Conservation (phyloP, 1,284 basidiomycete genomes). For the Volvariella volvacea region DNA sequence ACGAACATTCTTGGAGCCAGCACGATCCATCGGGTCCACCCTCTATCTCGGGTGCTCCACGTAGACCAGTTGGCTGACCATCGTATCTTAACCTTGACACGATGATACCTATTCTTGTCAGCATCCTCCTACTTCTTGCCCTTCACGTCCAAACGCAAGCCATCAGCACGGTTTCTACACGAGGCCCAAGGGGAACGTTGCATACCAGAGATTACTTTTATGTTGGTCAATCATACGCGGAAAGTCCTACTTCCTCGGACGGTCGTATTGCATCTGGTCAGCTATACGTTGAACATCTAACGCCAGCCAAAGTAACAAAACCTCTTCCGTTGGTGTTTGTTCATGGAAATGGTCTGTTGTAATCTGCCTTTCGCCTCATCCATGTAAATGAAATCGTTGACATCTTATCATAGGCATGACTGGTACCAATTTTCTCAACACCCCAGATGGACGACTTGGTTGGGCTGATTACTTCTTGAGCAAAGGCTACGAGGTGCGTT, state of each 20-base stretch:
- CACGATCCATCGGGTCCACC: too few relatives aligned
- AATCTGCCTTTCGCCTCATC: neutral
- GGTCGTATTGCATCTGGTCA: conserved; percentile 19
- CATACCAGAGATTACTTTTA: conserved; percentile 27
- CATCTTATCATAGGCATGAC: conserved; percentile 31
- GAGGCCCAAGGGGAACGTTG: too few relatives aligned
- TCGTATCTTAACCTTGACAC: too few relatives aligned
- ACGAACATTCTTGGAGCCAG: too few relatives aligned
- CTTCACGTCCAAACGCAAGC: too few relatives aligned
- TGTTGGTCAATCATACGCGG: conserved; percentile 32
- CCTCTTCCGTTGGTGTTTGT: conserved; percentile 36
- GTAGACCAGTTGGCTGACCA: too few relatives aligned
- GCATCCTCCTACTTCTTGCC: too few relatives aligned
- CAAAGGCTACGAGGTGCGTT: conserved; percentile 36
- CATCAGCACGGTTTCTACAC: too few relatives aligned
- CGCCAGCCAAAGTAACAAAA: conserved; percentile 28
- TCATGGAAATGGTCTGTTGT: conserved; percentile 37
- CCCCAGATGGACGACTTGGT: conserved; percentile 40
- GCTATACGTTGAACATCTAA: conserved; percentile 43
- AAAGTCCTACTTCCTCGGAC: conserved; percentile 25
- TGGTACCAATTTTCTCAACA: conserved; percentile 40
- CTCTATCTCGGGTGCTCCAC: too few relatives aligned
- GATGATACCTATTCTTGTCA: too few relatives aligned
- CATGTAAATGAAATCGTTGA: neutral
- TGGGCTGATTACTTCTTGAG: conserved; percentile 46